phyloP scores from a whole-genome alignment of 2,329 filamentous ascomycete species.

The Alternaria infectoria region DNA sequence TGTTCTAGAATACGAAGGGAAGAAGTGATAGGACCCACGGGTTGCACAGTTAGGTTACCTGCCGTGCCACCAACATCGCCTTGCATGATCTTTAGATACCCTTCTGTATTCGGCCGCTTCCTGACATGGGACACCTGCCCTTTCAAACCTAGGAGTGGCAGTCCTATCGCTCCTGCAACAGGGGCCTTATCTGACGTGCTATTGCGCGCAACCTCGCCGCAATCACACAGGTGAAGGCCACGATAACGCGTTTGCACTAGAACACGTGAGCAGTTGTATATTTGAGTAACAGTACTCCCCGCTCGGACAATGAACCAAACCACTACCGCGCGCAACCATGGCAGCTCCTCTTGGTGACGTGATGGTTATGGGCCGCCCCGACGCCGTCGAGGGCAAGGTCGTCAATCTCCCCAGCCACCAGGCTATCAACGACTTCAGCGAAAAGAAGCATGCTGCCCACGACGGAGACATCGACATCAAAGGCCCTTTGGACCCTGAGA shows the following conservation, averaged over 20 bases:
- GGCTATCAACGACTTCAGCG: constrained; percentile 17
- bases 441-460: constrained; percentile 13
- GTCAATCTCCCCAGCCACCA: constrained; percentile 12
- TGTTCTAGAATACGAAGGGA: background rate
- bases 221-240: background rate
- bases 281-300: background rate
- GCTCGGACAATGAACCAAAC: background rate
- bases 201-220: constrained; percentile 2
- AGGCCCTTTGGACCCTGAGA: constrained; percentile 13
- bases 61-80: background rate
- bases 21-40: background rate
- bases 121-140: constrained; percentile 10
- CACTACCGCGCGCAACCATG: constrained; percentile 4
- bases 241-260: constrained; percentile 4
- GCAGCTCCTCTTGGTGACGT: constrained; percentile 16
- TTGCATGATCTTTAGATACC: background rate
- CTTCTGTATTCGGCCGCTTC: background rate
- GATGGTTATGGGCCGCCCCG: constrained; percentile 14
- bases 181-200: constrained; percentile 1
- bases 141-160: constrained; percentile 10
- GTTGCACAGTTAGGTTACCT: background rate
- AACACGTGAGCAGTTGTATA: background rate
- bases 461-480: constrained; percentile 11
- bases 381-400: constrained; percentile 15
- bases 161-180: background rate